These are phyloP conservation scores for Penicillium nucicola DNA, from an alignment of 495 filamentous ascomycete genomes.

Conservation along the genomic window DNA sequence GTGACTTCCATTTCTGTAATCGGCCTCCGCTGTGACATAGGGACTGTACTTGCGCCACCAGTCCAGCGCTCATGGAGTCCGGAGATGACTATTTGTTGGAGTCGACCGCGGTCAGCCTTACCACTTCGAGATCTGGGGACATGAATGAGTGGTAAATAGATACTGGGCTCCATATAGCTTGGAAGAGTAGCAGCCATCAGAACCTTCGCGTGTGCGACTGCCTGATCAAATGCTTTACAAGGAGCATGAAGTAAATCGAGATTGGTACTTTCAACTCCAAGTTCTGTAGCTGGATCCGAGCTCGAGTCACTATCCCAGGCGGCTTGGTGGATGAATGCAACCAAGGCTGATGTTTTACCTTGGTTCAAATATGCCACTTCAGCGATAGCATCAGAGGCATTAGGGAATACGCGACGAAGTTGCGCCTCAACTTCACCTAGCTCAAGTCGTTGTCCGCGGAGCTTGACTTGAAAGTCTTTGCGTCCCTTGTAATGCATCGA, in stretches of 20 bases:
- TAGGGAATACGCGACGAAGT: background rate
- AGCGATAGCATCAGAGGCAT: background rate
- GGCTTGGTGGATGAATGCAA: background rate
- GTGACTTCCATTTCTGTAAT: background rate
- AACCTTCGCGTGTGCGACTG: background rate
- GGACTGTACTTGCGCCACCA: background rate
- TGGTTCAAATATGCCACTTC: background rate
- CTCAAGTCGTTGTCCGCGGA: constrained; percentile 5
- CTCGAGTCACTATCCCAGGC: background rate
- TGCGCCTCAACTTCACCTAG: constrained; percentile 4
- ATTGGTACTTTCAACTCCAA: background rate
- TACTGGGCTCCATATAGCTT: background rate
- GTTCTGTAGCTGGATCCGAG: background rate
- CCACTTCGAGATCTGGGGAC: background rate
- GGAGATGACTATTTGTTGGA: background rate
- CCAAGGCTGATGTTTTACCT: background rate
- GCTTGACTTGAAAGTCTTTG: constrained; percentile 8
- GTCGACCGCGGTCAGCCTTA: background rate
- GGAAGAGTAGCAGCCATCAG: background rate
- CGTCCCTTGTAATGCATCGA: constrained; percentile 2
- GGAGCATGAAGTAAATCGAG: background rate
- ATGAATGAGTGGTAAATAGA: background rate
- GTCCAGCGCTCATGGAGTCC: background rate
- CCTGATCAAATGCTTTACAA: background rate
- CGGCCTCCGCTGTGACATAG: background rate